Conservation (phyloP, 1,284 basidiomycete genomes). For the Coniferiporia sulphurascens region DNA sequence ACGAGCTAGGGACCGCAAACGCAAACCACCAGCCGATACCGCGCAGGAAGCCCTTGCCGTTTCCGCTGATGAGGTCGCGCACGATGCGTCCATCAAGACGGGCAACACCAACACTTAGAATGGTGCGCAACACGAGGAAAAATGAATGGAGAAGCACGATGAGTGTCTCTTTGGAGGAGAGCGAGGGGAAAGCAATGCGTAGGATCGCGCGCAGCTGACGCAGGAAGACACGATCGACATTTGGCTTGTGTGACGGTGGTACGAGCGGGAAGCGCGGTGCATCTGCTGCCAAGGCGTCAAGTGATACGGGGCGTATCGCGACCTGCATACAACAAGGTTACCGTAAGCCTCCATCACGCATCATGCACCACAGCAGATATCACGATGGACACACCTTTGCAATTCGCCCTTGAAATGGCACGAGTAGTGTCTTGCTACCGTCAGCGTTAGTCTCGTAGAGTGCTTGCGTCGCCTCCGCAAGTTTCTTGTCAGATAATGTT, state of each 20-base stretch:
- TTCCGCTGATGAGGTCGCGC: slow-evolving; percentile 82
- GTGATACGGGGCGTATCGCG: slow-evolving; percentile 36
- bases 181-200: slow-evolving; percentile 71
- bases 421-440: slow-evolving; percentile 59
- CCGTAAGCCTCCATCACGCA: no score
- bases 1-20: slow-evolving; percentile 88
- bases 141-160: slow-evolving; percentile 79
- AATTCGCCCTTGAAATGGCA: slow-evolving; percentile 59
- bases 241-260: slow-evolving; percentile 49
- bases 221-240: slow-evolving; percentile 77
- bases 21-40: slow-evolving; percentile 89
- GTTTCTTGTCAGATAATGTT: slow-evolving; percentile 34
- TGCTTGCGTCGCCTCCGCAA: slow-evolving; percentile 47
- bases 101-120: slow-evolving; percentile 85
- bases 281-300: slow-evolving; percentile 41
- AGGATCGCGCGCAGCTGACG: slow-evolving; percentile 76
- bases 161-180: slow-evolving; percentile 70
- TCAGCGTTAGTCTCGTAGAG: slow-evolving; percentile 51
- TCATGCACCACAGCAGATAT: slow-evolving; percentile 19
- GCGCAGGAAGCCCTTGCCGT: slow-evolving; percentile 79
- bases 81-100: slow-evolving; percentile 89
- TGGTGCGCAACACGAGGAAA: slow-evolving; percentile 85
- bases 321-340: slow-evolving; percentile 29
- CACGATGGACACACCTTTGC: slow-evolving; percentile 43
- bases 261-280: slow-evolving; percentile 52